A percentile compares a stretch with the other conserved stretches of the same genome.
Evolutionary conservation across 2,329 filamentous ascomycete genomes (phyloP).

Genomic region (Canariomyces notabilis): DNA sequence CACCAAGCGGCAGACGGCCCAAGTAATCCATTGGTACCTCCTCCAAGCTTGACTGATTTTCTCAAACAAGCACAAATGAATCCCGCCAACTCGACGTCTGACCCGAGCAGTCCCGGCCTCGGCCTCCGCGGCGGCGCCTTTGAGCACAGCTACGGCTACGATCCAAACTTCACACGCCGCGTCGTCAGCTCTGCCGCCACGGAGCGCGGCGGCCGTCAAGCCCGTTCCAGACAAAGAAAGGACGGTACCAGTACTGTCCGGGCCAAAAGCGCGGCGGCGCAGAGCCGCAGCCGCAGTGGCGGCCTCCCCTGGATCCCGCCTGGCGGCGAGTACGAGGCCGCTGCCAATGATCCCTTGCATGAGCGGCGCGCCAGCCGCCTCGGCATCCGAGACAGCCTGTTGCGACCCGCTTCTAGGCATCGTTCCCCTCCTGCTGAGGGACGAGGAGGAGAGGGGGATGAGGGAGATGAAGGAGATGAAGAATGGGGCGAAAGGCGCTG

Average conservation of each 20-base stretch:
- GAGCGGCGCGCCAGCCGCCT: conserved; percentile 1
- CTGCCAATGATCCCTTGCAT: neutral
- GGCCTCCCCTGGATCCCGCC: neutral
- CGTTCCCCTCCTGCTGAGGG: neutral
- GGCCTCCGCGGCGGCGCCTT: conserved; percentile 6
- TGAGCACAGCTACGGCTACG: conserved; percentile 2
- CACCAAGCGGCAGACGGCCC: too few species aligned
- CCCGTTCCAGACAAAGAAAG: too few species aligned
- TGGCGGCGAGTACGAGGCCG: neutral
- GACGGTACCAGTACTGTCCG: too few species aligned
- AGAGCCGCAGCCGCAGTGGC: too few species aligned
- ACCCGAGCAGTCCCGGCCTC: too few species aligned
- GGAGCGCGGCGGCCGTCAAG: neutral
- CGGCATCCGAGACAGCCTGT: conserved; percentile 11
- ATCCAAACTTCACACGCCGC: conserved; percentile 1
- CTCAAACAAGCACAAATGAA: neutral
- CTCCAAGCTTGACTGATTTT: too few species aligned
- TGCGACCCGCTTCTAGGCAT: neutral
- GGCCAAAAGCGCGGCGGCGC: too few species aligned
- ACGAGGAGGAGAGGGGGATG: neutral
- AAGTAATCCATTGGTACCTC: too few species aligned
- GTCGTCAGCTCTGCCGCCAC: neutral
- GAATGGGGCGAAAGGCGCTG: neutral
- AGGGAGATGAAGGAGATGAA: neutral
- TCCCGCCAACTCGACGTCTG: neutral